Evolutionary conservation across 495 filamentous ascomycete species (phyloP).

Genomic region (Penicillium ochrochloron): DNA sequence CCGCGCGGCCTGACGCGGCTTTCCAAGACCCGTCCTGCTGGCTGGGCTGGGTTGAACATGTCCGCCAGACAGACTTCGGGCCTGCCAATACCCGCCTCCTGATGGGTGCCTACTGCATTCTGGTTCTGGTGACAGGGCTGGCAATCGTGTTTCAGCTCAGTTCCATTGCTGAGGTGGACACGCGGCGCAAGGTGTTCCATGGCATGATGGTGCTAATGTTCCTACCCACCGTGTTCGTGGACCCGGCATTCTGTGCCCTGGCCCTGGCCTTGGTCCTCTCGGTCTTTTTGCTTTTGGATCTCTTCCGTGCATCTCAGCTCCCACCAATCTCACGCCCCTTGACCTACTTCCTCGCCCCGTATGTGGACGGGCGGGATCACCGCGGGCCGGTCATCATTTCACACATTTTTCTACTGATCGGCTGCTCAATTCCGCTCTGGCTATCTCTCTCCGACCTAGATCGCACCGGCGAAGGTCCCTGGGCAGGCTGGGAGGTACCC

Average conservation of each 20-base stretch:
- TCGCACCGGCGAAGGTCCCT: constrained; percentile 54
- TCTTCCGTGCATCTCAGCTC: constrained; percentile 87
- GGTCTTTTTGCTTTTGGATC: constrained; percentile 84
- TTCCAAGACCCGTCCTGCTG: constrained; percentile 41
- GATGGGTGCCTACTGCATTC: constrained; percentile 72
- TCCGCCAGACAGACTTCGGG: constrained; percentile 64
- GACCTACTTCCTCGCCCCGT: constrained; percentile 84
- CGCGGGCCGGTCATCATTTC: constrained; percentile 92
- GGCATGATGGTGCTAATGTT: constrained; percentile 98
- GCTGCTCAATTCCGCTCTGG: constrained; percentile 96
- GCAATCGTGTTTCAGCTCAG: constrained; percentile 73
- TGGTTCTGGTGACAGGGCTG: constrained; percentile 71
- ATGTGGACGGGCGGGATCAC: constrained; percentile 92
- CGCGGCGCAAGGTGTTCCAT: constrained; percentile 97
- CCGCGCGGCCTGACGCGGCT: constrained; percentile 50
- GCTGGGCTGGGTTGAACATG: constrained; percentile 61
- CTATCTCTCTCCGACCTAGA: constrained; percentile 73
- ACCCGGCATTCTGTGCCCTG: constrained; percentile 81
- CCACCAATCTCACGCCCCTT: constrained; percentile 84
- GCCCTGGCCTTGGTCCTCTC: constrained; percentile 75
- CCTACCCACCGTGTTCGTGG: constrained; percentile 80
- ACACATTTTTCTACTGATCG: constrained; percentile 94
- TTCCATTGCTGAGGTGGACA: constrained; percentile 82
- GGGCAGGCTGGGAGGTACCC: constrained; percentile 73
- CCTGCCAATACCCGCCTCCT: constrained; percentile 81